phyloP scores from a whole-genome alignment of 2,329 filamentous ascomycete species.

The Pyrenophora graminea region DNA sequence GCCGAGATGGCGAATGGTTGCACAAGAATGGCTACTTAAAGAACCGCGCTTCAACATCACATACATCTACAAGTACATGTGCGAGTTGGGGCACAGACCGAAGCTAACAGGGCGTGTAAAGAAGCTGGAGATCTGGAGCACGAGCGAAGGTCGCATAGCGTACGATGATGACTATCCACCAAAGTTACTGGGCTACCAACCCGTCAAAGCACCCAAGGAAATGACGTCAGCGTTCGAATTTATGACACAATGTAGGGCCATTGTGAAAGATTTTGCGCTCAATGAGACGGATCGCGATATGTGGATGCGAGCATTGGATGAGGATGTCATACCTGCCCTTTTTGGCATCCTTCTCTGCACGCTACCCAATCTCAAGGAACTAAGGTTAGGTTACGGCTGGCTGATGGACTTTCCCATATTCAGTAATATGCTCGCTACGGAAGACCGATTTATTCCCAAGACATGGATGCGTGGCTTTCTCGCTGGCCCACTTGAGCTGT shows the following conservation, averaged over 20 bases:
- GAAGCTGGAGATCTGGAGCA: constrained; percentile 22
- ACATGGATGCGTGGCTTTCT: constrained; percentile 6
- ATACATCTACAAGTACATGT: constrained; percentile 20
- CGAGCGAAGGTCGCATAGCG: constrained; percentile 6
- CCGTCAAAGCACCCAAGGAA: background rate
- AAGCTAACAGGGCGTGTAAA: constrained; percentile 11
- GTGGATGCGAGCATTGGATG: constrained; percentile 5
- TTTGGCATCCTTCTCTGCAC: constrained; percentile 14
- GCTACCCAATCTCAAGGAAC: constrained; percentile 16
- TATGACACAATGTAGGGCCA: constrained; percentile 1
- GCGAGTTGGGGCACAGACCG: constrained; percentile 7
- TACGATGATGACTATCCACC: background rate
- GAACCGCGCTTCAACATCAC: constrained; percentile 21
- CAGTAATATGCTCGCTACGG: background rate
- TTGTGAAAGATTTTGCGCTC: constrained; percentile 2
- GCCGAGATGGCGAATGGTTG: constrained; percentile 15
- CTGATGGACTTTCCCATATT: constrained; percentile 26
- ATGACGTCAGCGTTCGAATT: background rate
- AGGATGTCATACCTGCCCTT: constrained; percentile 14
- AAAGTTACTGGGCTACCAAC: background rate
- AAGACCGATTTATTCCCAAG: background rate
- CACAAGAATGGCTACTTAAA: constrained; percentile 22
- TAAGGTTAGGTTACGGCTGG: constrained; percentile 16
- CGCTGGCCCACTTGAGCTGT: background rate
- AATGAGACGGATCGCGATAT: background rate